These are phyloP conservation scores for Rosa chinensis DNA, from an alignment of 306 rosid genomes.

Conservation along the genomic window DNA sequence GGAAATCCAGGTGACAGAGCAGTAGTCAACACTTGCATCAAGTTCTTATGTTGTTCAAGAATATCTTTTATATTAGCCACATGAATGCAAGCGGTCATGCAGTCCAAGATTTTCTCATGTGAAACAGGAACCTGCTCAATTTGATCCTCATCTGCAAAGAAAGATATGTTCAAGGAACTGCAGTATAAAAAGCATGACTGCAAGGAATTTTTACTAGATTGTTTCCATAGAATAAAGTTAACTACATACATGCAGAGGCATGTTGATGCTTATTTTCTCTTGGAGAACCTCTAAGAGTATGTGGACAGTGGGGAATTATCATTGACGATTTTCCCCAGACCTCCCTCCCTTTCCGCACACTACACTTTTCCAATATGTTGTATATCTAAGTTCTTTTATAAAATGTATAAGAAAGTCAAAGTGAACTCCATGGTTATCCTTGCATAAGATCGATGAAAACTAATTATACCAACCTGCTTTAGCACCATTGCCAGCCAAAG, in stretches of 20 bases:
- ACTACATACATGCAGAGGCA: background rate
- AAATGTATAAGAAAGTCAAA: background rate
- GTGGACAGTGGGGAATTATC: background rate
- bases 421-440: background rate
- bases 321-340: background rate
- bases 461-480: conserved; percentile 56
- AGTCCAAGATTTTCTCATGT: conserved; percentile 67
- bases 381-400: background rate
- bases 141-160: conserved; percentile 48
- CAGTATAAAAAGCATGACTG: background rate
- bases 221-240: background rate
- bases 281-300: background rate
- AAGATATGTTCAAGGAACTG: background rate
- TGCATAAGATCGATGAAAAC: background rate
- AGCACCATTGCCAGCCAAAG: conserved; percentile 42
- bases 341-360: background rate
- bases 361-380: background rate
- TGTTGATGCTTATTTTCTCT: background rate
- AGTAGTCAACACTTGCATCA: conserved; percentile 49
- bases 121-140: conserved; percentile 59
- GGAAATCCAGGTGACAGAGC: conserved; percentile 62
- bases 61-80: conserved; percentile 69
- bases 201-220: background rate
- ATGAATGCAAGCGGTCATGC: conserved; percentile 78
- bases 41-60: conserved; percentile 64